phyloP scores from a whole-genome alignment of 164 flowering plant species.

The Nelumbo lutea region DNA sequence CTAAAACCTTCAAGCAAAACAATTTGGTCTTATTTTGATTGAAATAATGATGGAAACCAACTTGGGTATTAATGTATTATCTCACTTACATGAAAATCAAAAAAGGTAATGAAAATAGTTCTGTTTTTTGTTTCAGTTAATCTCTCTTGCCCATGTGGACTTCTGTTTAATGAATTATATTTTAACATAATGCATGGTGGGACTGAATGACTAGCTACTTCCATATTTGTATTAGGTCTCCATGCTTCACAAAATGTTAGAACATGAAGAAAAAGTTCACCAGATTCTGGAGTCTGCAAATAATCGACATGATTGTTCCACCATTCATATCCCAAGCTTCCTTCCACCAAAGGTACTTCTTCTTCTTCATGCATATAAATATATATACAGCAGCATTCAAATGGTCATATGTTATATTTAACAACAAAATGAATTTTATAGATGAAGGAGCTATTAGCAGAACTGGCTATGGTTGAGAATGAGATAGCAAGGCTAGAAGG shows the following conservation, averaged over 20 bases:
- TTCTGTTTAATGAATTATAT: not conserved
- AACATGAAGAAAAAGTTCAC: constrained; percentile 60
- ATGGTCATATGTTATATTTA: no score
- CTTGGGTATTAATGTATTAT: not conserved
- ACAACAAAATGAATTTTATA: constrained; percentile 16
- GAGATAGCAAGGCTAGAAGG: constrained; percentile 67
- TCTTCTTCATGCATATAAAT: not conserved
- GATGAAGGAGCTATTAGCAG: constrained; percentile 68
- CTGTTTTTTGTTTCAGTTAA: no score
- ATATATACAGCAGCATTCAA: no score
- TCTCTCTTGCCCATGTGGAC: not conserved
- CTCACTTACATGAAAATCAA: not conserved
- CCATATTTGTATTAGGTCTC: constrained; percentile 38
- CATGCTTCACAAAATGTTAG: constrained; percentile 54
- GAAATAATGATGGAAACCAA: not conserved
- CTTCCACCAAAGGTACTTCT: constrained; percentile 67
- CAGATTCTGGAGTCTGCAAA: constrained; percentile 44
- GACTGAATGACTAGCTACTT: not conserved
- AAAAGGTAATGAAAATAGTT: no score
- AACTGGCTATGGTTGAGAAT: constrained; percentile 71
- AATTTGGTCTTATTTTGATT: no score
- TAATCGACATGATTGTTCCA: constrained; percentile 28
- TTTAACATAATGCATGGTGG: not conserved
- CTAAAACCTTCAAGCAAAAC: no score
- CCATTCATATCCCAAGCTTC: constrained; percentile 44